Conservation (phyloP, 2,329 filamentous ascomycete species). For the Exophiala alcalophila region DNA sequence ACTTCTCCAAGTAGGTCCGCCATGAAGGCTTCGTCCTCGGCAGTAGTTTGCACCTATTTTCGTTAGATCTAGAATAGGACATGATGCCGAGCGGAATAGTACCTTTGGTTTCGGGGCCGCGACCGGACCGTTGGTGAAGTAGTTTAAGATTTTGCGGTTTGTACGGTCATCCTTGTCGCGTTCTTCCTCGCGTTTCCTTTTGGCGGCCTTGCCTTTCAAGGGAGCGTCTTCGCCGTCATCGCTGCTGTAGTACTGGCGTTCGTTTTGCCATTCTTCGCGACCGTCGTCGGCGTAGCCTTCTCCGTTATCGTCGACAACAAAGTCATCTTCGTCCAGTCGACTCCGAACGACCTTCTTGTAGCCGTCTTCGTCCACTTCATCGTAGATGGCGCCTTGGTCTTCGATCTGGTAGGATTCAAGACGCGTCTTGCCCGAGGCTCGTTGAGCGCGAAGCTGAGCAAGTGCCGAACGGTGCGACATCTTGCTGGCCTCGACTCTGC, state of each 20-base stretch:
- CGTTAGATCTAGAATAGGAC: conserved; percentile 2
- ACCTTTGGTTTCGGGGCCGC: conserved; percentile 78
- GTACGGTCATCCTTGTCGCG: conserved; percentile 80
- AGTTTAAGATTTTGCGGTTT: conserved; percentile 89
- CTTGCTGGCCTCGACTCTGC: conserved; percentile 2
- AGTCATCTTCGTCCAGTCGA: conserved; percentile 89
- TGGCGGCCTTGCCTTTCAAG: conserved; percentile 62
- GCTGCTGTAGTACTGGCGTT: conserved; percentile 61
- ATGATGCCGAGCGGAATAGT: background rate
- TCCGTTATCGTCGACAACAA: conserved; percentile 97
- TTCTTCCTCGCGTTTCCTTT: conserved; percentile 84
- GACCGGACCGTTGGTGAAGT: conserved; percentile 75
- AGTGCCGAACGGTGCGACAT: conserved; percentile 36
- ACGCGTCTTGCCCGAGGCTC: conserved; percentile 85
- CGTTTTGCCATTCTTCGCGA: conserved; percentile 86
- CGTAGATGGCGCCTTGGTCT: conserved; percentile 81
- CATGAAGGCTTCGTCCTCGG: conserved; percentile 87
- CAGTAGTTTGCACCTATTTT: conserved; percentile 56
- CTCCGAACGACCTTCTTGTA: conserved; percentile 95
- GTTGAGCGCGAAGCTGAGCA: conserved; percentile 79
- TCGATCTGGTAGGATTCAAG: conserved; percentile 83
- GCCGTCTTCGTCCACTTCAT: conserved; percentile 92
- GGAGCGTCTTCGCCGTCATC: conserved; percentile 71
- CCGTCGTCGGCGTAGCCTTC: conserved; percentile 96
- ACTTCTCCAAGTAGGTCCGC: conserved; percentile 81